A percentile compares a stretch with the other conserved stretches of the same genome.
phyloP scores from a whole-genome alignment of 148 eudicot genomes.

The Vaccinium vitisidaea region DNA sequence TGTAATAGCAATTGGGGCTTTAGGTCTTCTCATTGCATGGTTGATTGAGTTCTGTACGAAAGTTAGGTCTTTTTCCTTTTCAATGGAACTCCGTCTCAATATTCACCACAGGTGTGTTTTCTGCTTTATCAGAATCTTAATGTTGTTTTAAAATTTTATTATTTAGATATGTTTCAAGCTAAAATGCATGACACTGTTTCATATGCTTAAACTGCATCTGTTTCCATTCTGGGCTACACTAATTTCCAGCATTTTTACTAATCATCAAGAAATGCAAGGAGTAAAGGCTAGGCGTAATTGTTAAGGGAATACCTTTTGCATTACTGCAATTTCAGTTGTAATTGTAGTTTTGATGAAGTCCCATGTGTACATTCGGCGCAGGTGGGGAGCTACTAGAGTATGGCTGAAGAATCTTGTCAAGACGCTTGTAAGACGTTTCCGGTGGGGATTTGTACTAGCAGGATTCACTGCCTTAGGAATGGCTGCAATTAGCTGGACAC shows the following conservation, averaged over 20 bases:
- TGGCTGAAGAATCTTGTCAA: slow-evolving; percentile 44
- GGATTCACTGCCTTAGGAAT: slow-evolving; percentile 60
- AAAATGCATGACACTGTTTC: not conserved
- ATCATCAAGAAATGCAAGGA: not conserved
- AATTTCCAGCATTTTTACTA: not conserved
- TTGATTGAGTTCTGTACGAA: slow-evolving; percentile 64
- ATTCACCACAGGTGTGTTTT: slow-evolving; percentile 44
- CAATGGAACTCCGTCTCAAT: slow-evolving; percentile 41
- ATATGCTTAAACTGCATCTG: not conserved
- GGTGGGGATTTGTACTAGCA: slow-evolving; percentile 65
- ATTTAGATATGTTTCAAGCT: not conserved
- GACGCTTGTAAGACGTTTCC: slow-evolving; percentile 56
- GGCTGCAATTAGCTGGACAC: slow-evolving; percentile 87
- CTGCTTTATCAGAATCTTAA: not conserved
- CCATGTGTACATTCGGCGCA: slow-evolving; percentile 22
- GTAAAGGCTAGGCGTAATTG: not conserved
- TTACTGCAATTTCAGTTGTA: not conserved
- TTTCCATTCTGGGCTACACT: not conserved
- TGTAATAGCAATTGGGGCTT: slow-evolving; percentile 68
- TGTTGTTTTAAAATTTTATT: not conserved
- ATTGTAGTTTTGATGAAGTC: not conserved
- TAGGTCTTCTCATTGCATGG: slow-evolving; percentile 73
- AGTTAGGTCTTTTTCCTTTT: slow-evolving; percentile 47
- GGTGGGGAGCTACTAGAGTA: slow-evolving; percentile 52
- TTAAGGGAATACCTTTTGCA: not conserved